Evolutionary conservation across 768 basidiomycete genomes (phyloP).

Genomic region (Cystofilobasidium macerans): DNA sequence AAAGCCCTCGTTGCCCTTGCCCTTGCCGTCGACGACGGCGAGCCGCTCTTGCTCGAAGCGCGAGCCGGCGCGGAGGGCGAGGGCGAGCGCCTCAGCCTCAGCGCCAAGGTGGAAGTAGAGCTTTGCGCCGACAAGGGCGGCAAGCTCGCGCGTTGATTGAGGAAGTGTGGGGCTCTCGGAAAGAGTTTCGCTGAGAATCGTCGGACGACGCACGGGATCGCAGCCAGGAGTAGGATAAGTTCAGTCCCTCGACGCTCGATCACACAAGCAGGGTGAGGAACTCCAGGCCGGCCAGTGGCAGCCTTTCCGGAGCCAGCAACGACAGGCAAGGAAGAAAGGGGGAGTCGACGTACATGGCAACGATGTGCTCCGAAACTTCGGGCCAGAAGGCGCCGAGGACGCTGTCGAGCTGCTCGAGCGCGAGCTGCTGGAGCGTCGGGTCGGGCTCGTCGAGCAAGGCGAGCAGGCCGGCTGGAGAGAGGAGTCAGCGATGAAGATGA

Average conservation of each 20-base stretch:
- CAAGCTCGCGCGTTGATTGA: constrained; percentile 61
- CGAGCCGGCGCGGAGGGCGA: constrained; percentile 79
- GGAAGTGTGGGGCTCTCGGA: constrained; percentile 74
- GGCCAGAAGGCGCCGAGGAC: constrained; percentile 95
- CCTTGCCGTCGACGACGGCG: constrained; percentile 41
- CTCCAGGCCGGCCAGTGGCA: no score
- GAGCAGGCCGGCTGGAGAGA: constrained; percentile 62
- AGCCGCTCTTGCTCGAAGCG: constrained; percentile 54
- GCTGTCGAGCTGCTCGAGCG: constrained; percentile 65
- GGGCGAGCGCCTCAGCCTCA: constrained; percentile 88
- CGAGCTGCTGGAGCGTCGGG: constrained; percentile 76
- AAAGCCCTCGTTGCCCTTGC: constrained; percentile 61
- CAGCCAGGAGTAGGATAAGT: constrained; percentile 13
- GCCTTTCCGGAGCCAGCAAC: background rate
- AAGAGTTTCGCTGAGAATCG: constrained; percentile 59
- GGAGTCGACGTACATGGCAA: constrained; percentile 61
- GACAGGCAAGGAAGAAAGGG: background rate
- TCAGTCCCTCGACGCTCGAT: background rate
- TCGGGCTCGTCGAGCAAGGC: constrained; percentile 72
- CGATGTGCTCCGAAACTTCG: constrained; percentile 91
- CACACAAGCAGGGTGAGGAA: no score
- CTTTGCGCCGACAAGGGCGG: constrained; percentile 90
- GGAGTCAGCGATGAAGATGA: constrained; percentile 1
- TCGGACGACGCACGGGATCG: constrained; percentile 19
- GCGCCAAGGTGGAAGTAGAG: constrained; percentile 95